Conservation (phyloP, 2,329 filamentous ascomycete species). For the Alternaria sp. region DNA sequence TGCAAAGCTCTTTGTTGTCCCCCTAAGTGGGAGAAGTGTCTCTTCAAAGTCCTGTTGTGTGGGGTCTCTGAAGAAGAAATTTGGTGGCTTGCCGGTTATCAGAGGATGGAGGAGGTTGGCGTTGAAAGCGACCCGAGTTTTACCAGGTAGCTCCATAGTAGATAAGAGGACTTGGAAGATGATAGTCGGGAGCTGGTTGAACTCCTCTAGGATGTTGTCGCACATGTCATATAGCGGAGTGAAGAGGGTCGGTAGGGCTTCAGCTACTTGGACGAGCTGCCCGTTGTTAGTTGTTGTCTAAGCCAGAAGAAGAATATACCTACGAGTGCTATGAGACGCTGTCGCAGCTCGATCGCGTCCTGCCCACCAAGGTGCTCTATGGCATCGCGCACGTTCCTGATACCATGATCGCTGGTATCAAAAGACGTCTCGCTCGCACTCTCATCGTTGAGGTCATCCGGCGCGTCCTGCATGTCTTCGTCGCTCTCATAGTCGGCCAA, state of each 20-base stretch:
- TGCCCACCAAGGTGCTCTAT: constrained; percentile 50
- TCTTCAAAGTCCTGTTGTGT: constrained; percentile 42
- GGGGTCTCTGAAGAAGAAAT: constrained; percentile 38
- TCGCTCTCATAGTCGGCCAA: constrained; percentile 63
- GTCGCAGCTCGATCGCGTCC: constrained; percentile 68
- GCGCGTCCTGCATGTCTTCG: constrained; percentile 42
- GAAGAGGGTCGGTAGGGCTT: constrained; percentile 54
- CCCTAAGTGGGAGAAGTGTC: constrained; percentile 37
- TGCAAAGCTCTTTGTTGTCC: constrained; percentile 38
- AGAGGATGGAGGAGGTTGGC: constrained; percentile 45
- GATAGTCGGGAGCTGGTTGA: constrained; percentile 66
- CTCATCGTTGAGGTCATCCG: constrained; percentile 17
- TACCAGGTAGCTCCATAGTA: constrained; percentile 55
- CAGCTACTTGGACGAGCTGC: constrained; percentile 53
- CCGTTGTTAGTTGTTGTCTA: constrained; percentile 24
- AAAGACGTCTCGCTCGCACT: constrained; percentile 15
- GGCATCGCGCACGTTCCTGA: constrained; percentile 28
- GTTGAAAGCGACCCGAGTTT: constrained; percentile 59
- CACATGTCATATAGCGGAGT: constrained; percentile 66
- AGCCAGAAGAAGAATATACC: constrained; percentile 25
- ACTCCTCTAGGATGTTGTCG: constrained; percentile 64
- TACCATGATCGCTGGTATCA: background rate
- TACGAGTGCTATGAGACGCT: constrained; percentile 68
- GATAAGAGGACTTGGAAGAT: constrained; percentile 66
- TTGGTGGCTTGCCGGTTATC: constrained; percentile 33